Evolutionary conservation across 2,329 filamentous ascomycete genomes (phyloP), one percentile per base, ranked within the genome.

Genomic region (Neofusicoccum sp.): DNA sequence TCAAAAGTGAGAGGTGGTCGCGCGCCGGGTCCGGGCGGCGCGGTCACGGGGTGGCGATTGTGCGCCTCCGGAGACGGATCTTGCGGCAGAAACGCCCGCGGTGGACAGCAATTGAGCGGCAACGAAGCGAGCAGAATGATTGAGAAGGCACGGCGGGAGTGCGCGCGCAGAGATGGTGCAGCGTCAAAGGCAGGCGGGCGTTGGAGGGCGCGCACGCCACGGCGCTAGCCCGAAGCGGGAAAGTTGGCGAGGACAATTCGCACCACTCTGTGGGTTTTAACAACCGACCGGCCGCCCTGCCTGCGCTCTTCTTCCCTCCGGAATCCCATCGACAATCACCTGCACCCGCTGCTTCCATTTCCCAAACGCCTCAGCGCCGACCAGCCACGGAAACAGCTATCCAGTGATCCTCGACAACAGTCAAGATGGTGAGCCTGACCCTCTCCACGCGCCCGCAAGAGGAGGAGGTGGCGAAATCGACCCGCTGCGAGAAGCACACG

Each of bases 371-470:
- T 72, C 68, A 71, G 71, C 70, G 39, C 61, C 52, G 61, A 67
- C 69, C 67, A 70, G 67, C 70, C 69, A 66, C 67, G 69, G 63
- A 69, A 70, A 68, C 56, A 70, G 65, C 67, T 67, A 61, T 67
- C 64, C 66, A 70, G 70, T 67, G 65, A 68, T 71, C 71, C 67
- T 67, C 66, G 68, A 70, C 70, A 76, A 74, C 70, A 67, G 69
- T 71, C 74, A 77, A 73, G 67, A 77, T 77, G 75, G 75, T 77
- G 71, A 75, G 75, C 73, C 50, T 64, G 50, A 64, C 61, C 61
- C 63, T 52, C 47, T 64, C 56, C 62, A 62, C 66, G 64, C 60
- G 64, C 43, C 50, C 33, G 43, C 62, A 31, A 33, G 36, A 50
- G 50, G 60, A 54, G 49, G 43, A 63, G 49, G 61, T 63, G 61